These are phyloP conservation scores for Paxillus ammoniavirescens DNA, from an alignment of 768 basidiomycete species.

Conservation along the genomic window DNA sequence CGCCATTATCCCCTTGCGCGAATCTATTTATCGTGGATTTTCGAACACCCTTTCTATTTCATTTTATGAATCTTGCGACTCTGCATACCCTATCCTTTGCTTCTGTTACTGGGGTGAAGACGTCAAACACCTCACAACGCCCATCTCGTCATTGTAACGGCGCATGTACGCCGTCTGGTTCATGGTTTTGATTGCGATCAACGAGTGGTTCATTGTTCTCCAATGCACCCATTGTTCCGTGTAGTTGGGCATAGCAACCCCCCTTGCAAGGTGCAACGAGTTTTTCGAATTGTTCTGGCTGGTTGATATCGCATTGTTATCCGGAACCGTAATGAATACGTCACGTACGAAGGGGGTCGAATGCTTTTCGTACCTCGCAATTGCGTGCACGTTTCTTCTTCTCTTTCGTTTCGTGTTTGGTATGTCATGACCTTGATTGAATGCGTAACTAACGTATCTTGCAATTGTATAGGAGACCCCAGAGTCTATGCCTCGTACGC, in stretches of 20 bases:
- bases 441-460: conserved; percentile 10
- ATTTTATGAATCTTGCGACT: background rate
- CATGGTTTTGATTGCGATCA: conserved; percentile 9
- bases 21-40: background rate
- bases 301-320: conserved; percentile 14
- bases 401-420: conserved; percentile 1
- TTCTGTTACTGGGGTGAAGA: background rate
- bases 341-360: background rate
- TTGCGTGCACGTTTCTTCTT: background rate
- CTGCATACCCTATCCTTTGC: background rate
- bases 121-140: background rate
- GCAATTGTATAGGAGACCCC: conserved; percentile 36
- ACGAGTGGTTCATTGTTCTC: conserved; percentile 10
- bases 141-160: conserved; percentile 7
- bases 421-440: conserved; percentile 3
- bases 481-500: conserved; percentile 37
- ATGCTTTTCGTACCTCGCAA: background rate
- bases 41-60: conserved; percentile 6
- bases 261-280: background rate
- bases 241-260: conserved; percentile 10
- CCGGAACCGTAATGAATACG: conserved; percentile 2
- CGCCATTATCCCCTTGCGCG: conserved; percentile 3
- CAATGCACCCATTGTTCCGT: conserved; percentile 20
- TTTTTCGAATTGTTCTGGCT: conserved; percentile 8
- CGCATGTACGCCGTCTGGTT: conserved; percentile 3